Conservation (phyloP, 2,329 filamentous ascomycete species). For the Fusarium devonianum region DNA sequence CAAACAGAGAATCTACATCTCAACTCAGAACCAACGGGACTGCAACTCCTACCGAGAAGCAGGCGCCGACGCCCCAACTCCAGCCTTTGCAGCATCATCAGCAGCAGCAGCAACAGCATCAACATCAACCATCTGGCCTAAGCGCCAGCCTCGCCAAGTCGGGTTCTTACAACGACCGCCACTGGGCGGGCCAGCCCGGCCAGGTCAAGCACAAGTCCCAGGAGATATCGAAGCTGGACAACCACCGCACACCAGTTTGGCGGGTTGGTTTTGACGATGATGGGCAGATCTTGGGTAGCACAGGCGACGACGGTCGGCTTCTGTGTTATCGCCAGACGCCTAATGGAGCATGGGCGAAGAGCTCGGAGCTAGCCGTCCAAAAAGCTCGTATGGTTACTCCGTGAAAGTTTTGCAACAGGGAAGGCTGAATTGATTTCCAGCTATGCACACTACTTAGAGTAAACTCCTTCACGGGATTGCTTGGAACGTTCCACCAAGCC, state of each 20-base stretch:
- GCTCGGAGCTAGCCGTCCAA: conserved; percentile 65
- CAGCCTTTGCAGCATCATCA: conserved; percentile 36
- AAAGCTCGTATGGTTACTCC: conserved; percentile 61
- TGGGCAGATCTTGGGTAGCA: conserved; percentile 77
- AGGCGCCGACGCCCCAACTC: conserved; percentile 37
- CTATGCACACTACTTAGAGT: no score
- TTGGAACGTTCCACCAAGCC: no score
- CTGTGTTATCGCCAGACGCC: conserved; percentile 68
- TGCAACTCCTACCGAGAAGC: conserved; percentile 26
- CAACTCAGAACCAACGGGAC: conserved; percentile 46
- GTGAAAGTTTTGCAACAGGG: conserved; percentile 28
- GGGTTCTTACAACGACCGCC: conserved; percentile 54
- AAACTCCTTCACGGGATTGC: no score
- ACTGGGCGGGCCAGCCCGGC: conserved; percentile 66
- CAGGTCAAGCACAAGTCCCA: conserved; percentile 69
- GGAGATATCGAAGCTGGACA: conserved; percentile 71
- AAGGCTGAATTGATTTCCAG: no score
- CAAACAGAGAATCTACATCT: conserved; percentile 38
- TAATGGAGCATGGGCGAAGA: conserved; percentile 65
- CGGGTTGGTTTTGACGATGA: conserved; percentile 73
- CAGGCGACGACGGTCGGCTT: conserved; percentile 76
- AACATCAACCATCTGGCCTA: conserved; percentile 54
- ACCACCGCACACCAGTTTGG: conserved; percentile 76
- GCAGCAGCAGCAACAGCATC: conserved; percentile 43
- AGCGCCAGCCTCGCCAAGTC: conserved; percentile 62